Percentiles rank a stretch among this genome's conserved stretches.
Conservation (phyloP, 805 yeast species). For the Schwanniomyces yamadae region DNA sequence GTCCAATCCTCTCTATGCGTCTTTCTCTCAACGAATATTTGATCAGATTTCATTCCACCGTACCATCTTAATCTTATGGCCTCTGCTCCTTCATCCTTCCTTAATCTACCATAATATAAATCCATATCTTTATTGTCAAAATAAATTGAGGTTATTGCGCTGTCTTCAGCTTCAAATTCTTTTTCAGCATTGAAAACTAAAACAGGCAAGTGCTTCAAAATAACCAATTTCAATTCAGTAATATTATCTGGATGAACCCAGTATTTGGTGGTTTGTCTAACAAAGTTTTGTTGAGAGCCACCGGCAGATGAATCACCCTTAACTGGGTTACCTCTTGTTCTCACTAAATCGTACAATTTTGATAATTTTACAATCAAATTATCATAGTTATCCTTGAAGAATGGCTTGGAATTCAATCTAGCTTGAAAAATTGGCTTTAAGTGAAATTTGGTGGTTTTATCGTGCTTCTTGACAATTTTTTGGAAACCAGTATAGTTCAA, state of each 20-base stretch:
- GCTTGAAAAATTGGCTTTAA: slow-evolving; percentile 92
- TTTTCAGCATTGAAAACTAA: slow-evolving; percentile 94
- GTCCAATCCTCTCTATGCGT: slow-evolving; percentile 99
- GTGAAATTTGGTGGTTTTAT: slow-evolving; percentile 70
- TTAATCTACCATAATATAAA: slow-evolving; percentile 87
- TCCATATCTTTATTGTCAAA: slow-evolving; percentile 89
- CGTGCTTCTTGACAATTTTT: slow-evolving; percentile 95
- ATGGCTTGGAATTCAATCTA: slow-evolving; percentile 89
- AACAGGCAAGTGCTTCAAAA: slow-evolving; percentile 93
- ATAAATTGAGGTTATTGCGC: slow-evolving; percentile 95
- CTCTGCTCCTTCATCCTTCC: slow-evolving; percentile 98
- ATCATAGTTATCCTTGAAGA: slow-evolving; percentile 94
- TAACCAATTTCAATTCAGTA: slow-evolving; percentile 89
- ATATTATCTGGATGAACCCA: slow-evolving; percentile 99
- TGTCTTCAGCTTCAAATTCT: slow-evolving; percentile 91
- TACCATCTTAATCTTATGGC: slow-evolving; percentile 98
- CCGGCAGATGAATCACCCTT: slow-evolving; percentile 97
- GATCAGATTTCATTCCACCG: slow-evolving; percentile 94
- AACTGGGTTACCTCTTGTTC: slow-evolving; percentile 95
- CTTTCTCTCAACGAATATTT: slow-evolving; percentile 92
- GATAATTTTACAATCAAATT: slow-evolving; percentile 84
- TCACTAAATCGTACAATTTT: slow-evolving; percentile 83
- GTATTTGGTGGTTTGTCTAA: slow-evolving; percentile 96
- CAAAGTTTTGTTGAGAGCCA: slow-evolving; percentile 96
- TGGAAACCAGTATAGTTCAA: slow-evolving; percentile 96